Conservation (phyloP, 345 rosid species). For the Eucalyptus sideroxylon region DNA sequence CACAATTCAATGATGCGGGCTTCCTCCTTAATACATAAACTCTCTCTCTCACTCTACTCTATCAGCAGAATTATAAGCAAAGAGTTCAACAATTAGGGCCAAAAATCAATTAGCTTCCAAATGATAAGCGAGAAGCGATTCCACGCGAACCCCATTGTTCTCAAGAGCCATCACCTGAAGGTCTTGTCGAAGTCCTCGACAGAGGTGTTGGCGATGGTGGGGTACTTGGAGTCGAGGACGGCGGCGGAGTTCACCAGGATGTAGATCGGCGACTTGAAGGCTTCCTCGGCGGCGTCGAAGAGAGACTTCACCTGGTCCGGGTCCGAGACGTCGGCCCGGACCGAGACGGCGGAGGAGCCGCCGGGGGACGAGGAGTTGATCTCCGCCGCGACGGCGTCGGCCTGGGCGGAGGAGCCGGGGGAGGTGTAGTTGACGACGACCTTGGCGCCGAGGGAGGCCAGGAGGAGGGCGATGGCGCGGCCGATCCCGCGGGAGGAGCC, state of each 20-base stretch:
- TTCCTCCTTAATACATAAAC: too few species aligned
- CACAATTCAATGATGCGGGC: neutral
- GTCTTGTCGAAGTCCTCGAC: constrained; percentile 21
- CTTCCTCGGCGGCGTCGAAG: constrained; percentile 23
- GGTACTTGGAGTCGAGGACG: constrained; percentile 6
- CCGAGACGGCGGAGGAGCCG: constrained; percentile 1
- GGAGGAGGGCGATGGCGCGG: constrained; percentile 18
- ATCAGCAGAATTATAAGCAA: neutral
- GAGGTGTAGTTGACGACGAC: constrained; percentile 19
- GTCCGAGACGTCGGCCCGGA: constrained; percentile 18
- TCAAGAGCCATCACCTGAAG: constrained; percentile 3
- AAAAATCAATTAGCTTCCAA: neutral
- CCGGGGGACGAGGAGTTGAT: constrained; percentile 2
- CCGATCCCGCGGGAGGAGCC: constrained; percentile 40
- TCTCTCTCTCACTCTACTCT: neutral
- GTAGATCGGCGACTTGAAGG: constrained; percentile 13
- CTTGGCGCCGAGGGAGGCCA: constrained; percentile 22
- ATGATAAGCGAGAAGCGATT: neutral
- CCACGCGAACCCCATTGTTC: neutral
- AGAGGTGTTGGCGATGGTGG: constrained; percentile 13
- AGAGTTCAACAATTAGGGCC: neutral
- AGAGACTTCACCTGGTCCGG: constrained; percentile 20
- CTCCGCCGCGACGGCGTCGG: constrained; percentile 6
- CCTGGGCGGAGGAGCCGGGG: constrained; percentile 1
- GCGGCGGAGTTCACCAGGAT: constrained; percentile 32